Evolutionary conservation across 176 grass and related monocot species (phyloP).

Genomic region (Musa itinerans): DNA sequence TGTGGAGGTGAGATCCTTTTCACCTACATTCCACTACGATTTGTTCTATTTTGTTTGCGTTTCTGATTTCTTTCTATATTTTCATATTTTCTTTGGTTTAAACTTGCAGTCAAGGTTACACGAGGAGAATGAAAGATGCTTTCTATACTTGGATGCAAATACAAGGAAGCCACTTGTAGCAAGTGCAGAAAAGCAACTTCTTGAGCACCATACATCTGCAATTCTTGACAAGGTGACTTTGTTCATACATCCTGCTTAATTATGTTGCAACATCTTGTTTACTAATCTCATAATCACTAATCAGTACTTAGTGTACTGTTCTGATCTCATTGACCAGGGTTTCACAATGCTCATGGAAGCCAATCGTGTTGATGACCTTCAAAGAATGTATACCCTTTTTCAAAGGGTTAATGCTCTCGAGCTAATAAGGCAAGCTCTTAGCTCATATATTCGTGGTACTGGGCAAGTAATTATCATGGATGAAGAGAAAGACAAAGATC

Average conservation of each 20-base stretch:
- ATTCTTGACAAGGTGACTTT: slow-evolving; percentile 85
- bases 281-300: not conserved
- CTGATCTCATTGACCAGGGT: slow-evolving; percentile 40
- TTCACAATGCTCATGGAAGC: slow-evolving; percentile 95
- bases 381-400: slow-evolving; percentile 84
- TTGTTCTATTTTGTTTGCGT: slow-evolving; percentile 10
- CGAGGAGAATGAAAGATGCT: slow-evolving; percentile 96
- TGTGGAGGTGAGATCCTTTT: slow-evolving; percentile 49
- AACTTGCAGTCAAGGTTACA: slow-evolving; percentile 86
- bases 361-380: slow-evolving; percentile 77
- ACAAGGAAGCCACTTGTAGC: slow-evolving; percentile 82
- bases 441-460: slow-evolving; percentile 72
- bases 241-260: not conserved
- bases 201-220: slow-evolving; percentile 76
- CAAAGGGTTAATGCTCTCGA: slow-evolving; percentile 96
- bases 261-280: not conserved
- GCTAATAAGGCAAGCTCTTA: slow-evolving; percentile 74
- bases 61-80: slow-evolving; percentile 13
- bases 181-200: slow-evolving; percentile 86
- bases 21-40: slow-evolving; percentile 21
- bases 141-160: slow-evolving; percentile 84
- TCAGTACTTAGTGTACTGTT: slow-evolving; percentile 1
- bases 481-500: slow-evolving; percentile 96
- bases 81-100: not conserved
- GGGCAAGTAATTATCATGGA: slow-evolving; percentile 83